Evolutionary conservation across 2,329 filamentous ascomycete species (phyloP).

Genomic region (Colletotrichum nymphaeae): DNA sequence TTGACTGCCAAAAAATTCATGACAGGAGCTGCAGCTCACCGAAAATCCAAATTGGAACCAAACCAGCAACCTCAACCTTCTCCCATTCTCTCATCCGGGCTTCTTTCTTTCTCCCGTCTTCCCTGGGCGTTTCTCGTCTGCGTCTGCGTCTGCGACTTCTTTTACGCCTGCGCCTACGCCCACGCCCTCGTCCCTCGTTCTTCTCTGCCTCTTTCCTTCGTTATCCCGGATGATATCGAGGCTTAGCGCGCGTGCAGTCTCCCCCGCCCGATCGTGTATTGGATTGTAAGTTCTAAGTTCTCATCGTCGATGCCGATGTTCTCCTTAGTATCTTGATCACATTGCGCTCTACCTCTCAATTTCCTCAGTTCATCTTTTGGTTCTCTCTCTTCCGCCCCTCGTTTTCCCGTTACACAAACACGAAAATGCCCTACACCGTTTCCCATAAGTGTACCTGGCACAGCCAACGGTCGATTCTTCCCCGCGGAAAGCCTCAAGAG

Average conservation of each 20-base stretch:
- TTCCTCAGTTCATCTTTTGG: neutral
- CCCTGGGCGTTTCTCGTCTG: slow-evolving; percentile 11
- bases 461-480: neutral
- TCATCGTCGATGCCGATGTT: neutral
- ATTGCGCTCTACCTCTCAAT: neutral
- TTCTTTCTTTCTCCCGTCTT: neutral
- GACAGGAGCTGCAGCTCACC: neutral
- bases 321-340: neutral
- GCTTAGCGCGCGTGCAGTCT: slow-evolving; percentile 18
- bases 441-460: neutral
- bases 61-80: neutral
- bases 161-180: neutral
- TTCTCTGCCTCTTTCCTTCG: neutral
- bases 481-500: neutral
- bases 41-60: neutral
- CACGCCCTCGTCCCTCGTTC: neutral
- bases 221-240: slow-evolving; percentile 34
- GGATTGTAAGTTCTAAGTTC: slow-evolving; percentile 31
- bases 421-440: neutral
- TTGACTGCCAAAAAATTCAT: neutral
- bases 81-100: neutral
- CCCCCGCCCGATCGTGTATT: slow-evolving; percentile 25
- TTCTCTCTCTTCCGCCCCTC: neutral
- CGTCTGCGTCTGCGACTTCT: neutral
- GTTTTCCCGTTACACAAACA: neutral